A percentile compares a stretch with the other conserved stretches of the same genome.
phyloP scores from a whole-genome alignment of 2,329 filamentous ascomycete genomes.

The Zymoseptoria pseudotritici region DNA sequence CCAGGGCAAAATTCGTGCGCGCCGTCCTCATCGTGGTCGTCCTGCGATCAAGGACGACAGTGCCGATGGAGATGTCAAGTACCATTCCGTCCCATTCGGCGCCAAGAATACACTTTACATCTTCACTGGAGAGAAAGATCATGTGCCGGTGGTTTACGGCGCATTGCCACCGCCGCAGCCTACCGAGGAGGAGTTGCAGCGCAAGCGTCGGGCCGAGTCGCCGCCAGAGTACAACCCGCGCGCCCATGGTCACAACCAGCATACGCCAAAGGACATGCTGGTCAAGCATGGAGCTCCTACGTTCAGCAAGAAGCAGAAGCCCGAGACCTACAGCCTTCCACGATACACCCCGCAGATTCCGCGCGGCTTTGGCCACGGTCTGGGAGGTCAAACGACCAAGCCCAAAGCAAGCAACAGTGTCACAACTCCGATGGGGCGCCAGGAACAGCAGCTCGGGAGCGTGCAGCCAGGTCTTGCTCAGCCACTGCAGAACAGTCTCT shows the following conservation, averaged over 20 bases:
- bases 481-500: not conserved
- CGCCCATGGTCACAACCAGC: constrained; percentile 23
- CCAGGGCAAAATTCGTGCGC: constrained; percentile 25
- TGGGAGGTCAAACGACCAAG: not conserved
- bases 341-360: not conserved
- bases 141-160: constrained; percentile 19
- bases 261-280: constrained; percentile 22
- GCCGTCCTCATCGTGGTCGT: constrained; percentile 33
- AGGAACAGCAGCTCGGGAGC: not conserved
- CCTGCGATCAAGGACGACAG: constrained; percentile 22
- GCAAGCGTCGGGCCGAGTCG: constrained; percentile 16
- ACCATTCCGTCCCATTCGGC: constrained; percentile 9
- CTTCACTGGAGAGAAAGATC: constrained; percentile 24
- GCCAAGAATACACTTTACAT: constrained; percentile 19
- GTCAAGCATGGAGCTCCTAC: constrained; percentile 23
- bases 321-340: not conserved
- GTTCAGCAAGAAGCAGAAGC: constrained; percentile 9
- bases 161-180: constrained; percentile 1
- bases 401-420: not conserved
- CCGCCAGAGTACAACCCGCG: constrained; percentile 11
- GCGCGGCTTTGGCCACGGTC: not conserved
- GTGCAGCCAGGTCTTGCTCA: not conserved
- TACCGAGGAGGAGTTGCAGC: constrained; percentile 1
- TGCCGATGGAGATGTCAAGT: constrained; percentile 12
- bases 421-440: not conserved